Conservation (phyloP, 306 rosid genomes). For the Cucumis melo region DNA sequence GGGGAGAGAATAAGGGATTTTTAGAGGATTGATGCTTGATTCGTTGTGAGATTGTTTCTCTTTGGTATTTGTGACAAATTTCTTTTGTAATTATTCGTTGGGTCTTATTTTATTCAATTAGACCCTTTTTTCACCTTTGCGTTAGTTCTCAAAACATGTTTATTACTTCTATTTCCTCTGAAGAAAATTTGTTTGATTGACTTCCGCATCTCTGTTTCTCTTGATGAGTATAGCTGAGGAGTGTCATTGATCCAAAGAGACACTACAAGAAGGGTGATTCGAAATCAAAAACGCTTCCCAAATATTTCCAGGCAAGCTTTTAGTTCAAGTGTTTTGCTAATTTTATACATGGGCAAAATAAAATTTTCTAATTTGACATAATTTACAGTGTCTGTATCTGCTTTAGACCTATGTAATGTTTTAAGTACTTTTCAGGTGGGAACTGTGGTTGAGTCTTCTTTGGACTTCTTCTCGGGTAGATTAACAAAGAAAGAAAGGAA, state of each 20-base stretch:
- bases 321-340: background rate
- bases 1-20: background rate
- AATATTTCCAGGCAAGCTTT: conserved; percentile 71
- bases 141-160: background rate
- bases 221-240: conserved; percentile 41
- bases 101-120: background rate
- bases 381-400: background rate
- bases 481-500: conserved; percentile 75
- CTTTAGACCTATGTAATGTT: background rate
- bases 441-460: conserved; percentile 52
- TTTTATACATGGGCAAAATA: background rate
- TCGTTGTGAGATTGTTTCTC: background rate
- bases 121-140: background rate
- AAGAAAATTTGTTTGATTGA: background rate
- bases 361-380: background rate
- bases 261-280: conserved; percentile 76
- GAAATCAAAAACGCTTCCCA: conserved; percentile 37
- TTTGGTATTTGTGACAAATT: no score
- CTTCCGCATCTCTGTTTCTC: background rate
- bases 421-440: conserved; percentile 45
- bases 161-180: background rate
- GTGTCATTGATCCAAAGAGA: conserved; percentile 70
- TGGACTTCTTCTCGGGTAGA: conserved; percentile 61
- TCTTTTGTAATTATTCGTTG: background rate
- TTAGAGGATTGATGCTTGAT: background rate